Conservation (phyloP, 2,329 filamentous ascomycete species). For the Elsinoe batatas region DNA sequence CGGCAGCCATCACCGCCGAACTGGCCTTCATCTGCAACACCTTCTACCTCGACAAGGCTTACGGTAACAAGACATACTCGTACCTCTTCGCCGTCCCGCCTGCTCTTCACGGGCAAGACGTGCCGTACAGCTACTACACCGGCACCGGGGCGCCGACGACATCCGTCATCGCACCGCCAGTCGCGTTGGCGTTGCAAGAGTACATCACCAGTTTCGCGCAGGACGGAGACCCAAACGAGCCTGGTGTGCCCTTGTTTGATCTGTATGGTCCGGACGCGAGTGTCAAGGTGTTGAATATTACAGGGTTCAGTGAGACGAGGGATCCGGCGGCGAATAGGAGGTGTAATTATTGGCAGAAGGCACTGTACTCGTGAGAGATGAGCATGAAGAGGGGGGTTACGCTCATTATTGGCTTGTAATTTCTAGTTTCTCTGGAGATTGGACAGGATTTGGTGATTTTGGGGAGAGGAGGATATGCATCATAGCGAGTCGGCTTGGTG, state of each 20-base stretch:
- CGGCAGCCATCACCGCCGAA: slow-evolving; percentile 35
- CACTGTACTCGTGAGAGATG: slow-evolving; percentile 26
- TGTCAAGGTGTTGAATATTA: slow-evolving; percentile 36
- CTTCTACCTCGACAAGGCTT: slow-evolving; percentile 40
- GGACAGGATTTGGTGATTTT: not conserved
- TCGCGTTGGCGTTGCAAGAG: slow-evolving; percentile 37
- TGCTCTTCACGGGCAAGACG: slow-evolving; percentile 44
- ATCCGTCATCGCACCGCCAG: slow-evolving; percentile 18
- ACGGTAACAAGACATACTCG: slow-evolving; percentile 37
- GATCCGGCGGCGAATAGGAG: slow-evolving; percentile 40
- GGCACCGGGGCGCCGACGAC: slow-evolving; percentile 18
- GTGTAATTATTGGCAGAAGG: slow-evolving; percentile 47
- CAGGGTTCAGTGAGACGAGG: slow-evolving; percentile 31
- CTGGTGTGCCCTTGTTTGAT: slow-evolving; percentile 35
- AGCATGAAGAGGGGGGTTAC: not conserved
- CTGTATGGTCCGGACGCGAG: slow-evolving; percentile 37
- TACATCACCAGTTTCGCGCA: slow-evolving; percentile 37
- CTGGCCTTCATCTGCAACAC: slow-evolving; percentile 42
- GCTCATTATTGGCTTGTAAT: slow-evolving; percentile 1
- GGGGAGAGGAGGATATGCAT: not conserved
- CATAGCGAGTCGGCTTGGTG: not conserved
- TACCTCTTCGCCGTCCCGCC: slow-evolving; percentile 47
- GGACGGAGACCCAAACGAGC: slow-evolving; percentile 29
- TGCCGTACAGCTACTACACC: slow-evolving; percentile 45
- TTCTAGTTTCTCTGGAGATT: not conserved